A percentile compares a stretch with the other conserved stretches of the same genome.
Evolutionary conservation across 805 yeast genomes (phyloP).

Genomic region (Kregervanrija delftensis): DNA sequence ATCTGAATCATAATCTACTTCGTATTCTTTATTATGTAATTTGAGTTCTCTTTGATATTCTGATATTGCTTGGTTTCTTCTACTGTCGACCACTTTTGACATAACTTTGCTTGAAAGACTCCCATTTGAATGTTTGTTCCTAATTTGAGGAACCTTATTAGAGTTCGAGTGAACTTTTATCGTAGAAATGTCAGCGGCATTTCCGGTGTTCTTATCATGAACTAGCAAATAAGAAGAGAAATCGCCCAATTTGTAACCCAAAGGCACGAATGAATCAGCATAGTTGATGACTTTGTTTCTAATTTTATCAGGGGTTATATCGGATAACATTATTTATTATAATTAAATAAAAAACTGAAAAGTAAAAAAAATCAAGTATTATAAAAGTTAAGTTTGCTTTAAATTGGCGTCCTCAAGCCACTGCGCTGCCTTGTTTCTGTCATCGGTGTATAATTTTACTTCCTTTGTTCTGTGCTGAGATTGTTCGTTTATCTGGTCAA

Average conservation of each 20-base stretch:
- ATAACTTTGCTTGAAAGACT: too few species aligned
- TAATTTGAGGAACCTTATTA: too few species aligned
- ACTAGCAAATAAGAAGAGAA: constrained; percentile 6
- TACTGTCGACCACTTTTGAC: too few species aligned
- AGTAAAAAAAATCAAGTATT: too few species aligned
- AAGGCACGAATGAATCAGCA: constrained; percentile 11
- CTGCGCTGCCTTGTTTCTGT: constrained; percentile 29
- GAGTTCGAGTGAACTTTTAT: too few species aligned
- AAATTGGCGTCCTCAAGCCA: constrained; percentile 27
- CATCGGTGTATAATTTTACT: constrained; percentile 21
- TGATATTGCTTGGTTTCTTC: too few species aligned
- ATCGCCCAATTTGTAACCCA: constrained; percentile 12
- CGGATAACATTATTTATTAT: too few species aligned
- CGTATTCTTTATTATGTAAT: too few species aligned
- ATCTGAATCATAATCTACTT: background rate
- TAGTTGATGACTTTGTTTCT: constrained; percentile 5
- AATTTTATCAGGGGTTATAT: background rate
- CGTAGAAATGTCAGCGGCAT: background rate
- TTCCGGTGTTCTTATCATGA: background rate
- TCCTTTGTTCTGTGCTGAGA: constrained; percentile 7
- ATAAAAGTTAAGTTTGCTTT: too few species aligned
- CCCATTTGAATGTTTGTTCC: too few species aligned
- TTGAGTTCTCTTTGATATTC: too few species aligned
- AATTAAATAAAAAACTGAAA: too few species aligned
- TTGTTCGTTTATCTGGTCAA: constrained; percentile 26